Conservation (phyloP, 2,329 filamentous ascomycete species). For the Verticillium klebahnii region DNA sequence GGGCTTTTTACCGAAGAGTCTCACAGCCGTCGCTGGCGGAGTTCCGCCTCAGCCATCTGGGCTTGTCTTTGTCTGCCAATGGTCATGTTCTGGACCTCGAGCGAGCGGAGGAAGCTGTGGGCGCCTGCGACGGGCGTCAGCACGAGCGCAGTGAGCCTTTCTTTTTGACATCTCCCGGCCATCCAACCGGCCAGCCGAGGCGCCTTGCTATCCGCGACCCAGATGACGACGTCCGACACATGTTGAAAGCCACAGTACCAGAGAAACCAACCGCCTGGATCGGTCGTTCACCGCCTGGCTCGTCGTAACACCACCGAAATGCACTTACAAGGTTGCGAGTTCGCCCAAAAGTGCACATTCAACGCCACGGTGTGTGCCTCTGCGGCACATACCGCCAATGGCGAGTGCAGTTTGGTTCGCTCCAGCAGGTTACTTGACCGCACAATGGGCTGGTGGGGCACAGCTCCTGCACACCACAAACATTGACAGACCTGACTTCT, state of each 20-base stretch:
- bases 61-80: background rate
- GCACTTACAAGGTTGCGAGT: background rate
- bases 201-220: background rate
- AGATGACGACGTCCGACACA: background rate
- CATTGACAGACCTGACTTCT: background rate
- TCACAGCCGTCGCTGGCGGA: background rate
- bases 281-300: background rate
- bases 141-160: background rate
- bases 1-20: background rate
- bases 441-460: background rate
- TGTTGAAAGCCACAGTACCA: background rate
- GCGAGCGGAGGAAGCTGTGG: background rate
- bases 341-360: background rate
- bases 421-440: background rate
- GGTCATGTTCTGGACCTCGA: background rate
- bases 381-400: background rate
- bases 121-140: background rate
- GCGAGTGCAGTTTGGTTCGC: background rate
- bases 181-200: background rate
- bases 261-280: background rate
- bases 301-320: background rate
- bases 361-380: background rate
- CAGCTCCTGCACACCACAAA: background rate
- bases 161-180: background rate
- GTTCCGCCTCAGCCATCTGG: background rate